Evolutionary conservation across 495 filamentous ascomycete species (phyloP), one percentile per base, ranked within the genome.

Genomic region (Poronia punctata): DNA sequence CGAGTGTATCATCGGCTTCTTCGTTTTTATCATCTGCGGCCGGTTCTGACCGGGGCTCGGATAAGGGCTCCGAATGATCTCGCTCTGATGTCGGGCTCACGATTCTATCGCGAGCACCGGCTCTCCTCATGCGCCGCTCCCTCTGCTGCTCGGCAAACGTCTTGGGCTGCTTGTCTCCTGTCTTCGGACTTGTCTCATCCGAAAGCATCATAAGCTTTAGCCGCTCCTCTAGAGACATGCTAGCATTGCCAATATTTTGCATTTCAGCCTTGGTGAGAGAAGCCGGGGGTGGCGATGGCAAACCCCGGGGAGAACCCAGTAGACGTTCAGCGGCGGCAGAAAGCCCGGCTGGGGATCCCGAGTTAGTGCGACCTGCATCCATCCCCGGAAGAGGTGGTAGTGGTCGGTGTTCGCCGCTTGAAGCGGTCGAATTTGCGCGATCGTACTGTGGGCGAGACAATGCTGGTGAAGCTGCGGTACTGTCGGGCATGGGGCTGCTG

Each of bases 201-300:
- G 75, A 68, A 25, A 88, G 71, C 79, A 86, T 84, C 85, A 93
- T 88, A 19, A 92, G 73, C 45, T 76, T 76, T 19, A 94, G 70
- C 19, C 86, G 70, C 37, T 94, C 88, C 52, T 94, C 85, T 4
- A 94, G 65, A 3, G 85, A 72, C 82, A 90, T 84, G 18, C 74
- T 80, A 12, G 72, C 71, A 42, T 76, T 76, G 17, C 72, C 73
- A 57, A 84, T 79, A 18, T 75, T 77, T 4, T 82, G 73, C 35
- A 83, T 76, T 28, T 93, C 86, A 5, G 78, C 66, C 58, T 87
- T 87, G 46, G 69, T 79, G 38, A 73, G 68, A 0, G 75, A 70
- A 12, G 80, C 79, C 18, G 79, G 68, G 7, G 86, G 84, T 21
- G 79, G 80, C 3, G 78, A 70, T 5, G 85, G 84, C 5, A 87